These are phyloP conservation scores for Xylaria digitata DNA, from an alignment of 2,329 filamentous ascomycete species.

Conservation along the genomic window DNA sequence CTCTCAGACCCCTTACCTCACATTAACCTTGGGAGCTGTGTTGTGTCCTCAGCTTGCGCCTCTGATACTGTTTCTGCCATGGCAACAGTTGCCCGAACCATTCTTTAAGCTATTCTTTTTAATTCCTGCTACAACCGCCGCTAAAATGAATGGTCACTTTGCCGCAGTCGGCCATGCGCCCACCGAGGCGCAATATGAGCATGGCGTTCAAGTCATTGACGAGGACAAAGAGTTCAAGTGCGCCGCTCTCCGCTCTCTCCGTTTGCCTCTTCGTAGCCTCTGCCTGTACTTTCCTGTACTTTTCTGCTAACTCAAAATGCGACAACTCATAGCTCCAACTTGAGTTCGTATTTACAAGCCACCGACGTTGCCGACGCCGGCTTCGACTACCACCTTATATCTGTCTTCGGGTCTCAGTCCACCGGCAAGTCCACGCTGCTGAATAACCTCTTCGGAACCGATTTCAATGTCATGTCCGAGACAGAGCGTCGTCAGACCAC, in stretches of 20 bases:
- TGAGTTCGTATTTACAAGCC: conserved; percentile 83
- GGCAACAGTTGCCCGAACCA: conserved; percentile 31
- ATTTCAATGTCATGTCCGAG: conserved; percentile 98
- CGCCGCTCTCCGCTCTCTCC: conserved; percentile 48
- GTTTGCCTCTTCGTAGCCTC: conserved; percentile 28
- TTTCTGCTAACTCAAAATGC: conserved; percentile 36
- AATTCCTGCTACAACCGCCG: conserved; percentile 22
- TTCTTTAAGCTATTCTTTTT: conserved; percentile 18
- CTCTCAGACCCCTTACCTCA: conserved; percentile 10
- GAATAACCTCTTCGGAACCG: conserved; percentile 93
- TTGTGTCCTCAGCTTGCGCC: conserved; percentile 25
- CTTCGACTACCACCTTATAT: conserved; percentile 99
- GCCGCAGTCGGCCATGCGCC: conserved; percentile 76
- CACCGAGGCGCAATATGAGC: conserved; percentile 77
- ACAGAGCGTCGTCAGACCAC: conserved; percentile 93
- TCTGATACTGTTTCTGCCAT: conserved; percentile 33
- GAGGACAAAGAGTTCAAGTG: conserved; percentile 98
- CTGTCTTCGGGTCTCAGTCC: conserved; percentile 98
- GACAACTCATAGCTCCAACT: conserved; percentile 67
- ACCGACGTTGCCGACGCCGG: conserved; percentile 86
- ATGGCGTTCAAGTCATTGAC: conserved; percentile 97
- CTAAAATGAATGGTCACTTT: conserved; percentile 81
- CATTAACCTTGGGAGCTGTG: conserved; percentile 15
- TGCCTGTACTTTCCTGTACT: conserved; percentile 19
- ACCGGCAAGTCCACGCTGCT: conserved; percentile 98